Base-by-base conservation (phyloP, 495 filamentous ascomycete genomes). In the Neurospora sublineolata region DNA sequence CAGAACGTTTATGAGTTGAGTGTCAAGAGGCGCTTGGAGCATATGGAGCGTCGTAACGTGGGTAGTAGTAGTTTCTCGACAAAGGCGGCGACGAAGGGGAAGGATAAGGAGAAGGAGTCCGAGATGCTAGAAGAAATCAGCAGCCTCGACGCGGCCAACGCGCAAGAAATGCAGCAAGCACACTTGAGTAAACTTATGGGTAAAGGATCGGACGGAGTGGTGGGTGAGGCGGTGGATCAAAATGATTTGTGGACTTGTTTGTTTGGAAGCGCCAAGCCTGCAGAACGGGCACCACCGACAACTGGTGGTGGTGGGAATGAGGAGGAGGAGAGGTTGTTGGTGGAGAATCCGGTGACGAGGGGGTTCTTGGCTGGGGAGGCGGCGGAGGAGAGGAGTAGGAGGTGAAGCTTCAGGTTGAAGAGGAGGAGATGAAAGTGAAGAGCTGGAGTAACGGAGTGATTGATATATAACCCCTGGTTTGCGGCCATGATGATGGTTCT, bases 181-280 rank as follows among this genome's bases (percentile, higher is more conserved):
- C 81, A 85, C 1, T 76, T 95, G 14, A 81, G 84, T 6, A 88
- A 87, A 76, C 74, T 97, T 72, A 86, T 97, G 79, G 87, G 85
- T 38, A 90, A 89, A 73, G 52, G 52, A 9, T 64, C 52, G 27
- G 87, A 89, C 3, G 82, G 86, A 27, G 87, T 86, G 1, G 89
- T 89, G n/a, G 94, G 94, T 8, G 94, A 98, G 79, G 79, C 90
- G 67, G 92, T 98, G 5, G 85, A 87, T 36, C 85, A 91, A 69
- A 87, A 90, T 44, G 94, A 97, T 80, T 80, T 98, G 37, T 97
- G 94, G 94, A 87, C 87, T 67, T 98, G 94, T 82, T 81, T 97
- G 11, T 97, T 97, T 84, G 90, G 90, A 18, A 78, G 81, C 81
- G 83, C 78, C 83, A 84, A 52, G 52, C 12, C 42, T 64, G 9